A percentile compares a stretch with the other conserved stretches of the same genome.
phyloP scores from a whole-genome alignment of 2,329 filamentous ascomycete genomes.

The Diplodia scrobiculata region DNA sequence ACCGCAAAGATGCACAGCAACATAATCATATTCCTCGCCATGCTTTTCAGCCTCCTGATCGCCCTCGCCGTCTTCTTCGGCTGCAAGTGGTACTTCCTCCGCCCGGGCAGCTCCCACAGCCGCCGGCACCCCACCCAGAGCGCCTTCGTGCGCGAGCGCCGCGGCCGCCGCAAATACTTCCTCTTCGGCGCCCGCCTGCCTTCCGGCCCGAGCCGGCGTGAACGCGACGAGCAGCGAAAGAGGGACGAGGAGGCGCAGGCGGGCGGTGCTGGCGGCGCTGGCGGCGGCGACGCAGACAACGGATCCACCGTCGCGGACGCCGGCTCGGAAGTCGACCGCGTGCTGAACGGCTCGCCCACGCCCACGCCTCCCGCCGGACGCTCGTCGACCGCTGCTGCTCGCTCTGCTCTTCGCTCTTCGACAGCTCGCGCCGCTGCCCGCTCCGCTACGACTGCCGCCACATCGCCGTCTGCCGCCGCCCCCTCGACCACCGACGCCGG shows the following conservation, averaged over 20 bases:
- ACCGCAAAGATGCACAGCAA: neutral
- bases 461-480: neutral
- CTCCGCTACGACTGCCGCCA: too few species aligned
- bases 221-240: neutral
- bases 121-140: neutral
- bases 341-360: too few species aligned
- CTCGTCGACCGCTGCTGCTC: too few species aligned
- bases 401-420: too few species aligned
- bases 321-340: too few species aligned
- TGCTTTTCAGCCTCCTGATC: neutral
- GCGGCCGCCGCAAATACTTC: neutral
- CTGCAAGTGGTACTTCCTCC: neutral
- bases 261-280: too few species aligned
- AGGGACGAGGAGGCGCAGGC: too few species aligned
- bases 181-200: neutral
- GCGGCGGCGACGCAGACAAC: too few species aligned
- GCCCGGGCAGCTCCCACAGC: too few species aligned
- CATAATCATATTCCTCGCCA: neutral
- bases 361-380: too few species aligned
- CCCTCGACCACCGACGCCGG: neutral
- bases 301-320: too few species aligned
- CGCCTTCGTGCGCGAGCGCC: neutral
- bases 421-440: too few species aligned
- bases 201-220: neutral
- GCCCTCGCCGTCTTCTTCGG: neutral